Conservation (phyloP, 305 asterid genomes). For the Solanum hybrid region DNA sequence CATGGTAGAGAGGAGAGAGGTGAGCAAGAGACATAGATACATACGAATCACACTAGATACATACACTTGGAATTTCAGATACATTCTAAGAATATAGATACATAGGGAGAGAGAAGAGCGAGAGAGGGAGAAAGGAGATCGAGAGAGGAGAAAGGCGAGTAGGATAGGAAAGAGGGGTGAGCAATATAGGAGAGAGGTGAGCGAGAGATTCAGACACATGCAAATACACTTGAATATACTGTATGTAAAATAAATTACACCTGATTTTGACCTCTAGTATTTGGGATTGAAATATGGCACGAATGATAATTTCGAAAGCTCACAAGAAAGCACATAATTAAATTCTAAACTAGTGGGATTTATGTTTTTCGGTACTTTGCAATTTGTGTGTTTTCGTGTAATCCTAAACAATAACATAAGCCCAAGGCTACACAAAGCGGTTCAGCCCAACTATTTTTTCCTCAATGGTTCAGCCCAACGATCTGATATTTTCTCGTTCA, state of each 20-base stretch:
- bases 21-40: not conserved
- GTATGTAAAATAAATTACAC: not conserved
- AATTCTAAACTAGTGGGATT: no score
- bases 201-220: no score
- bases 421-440: not conserved
- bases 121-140: not conserved
- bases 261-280: not conserved
- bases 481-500: not conserved
- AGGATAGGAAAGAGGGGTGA: not conserved
- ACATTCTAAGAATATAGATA: no score
- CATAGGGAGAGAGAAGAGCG: not conserved
- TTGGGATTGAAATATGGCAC: not conserved
- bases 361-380: not conserved
- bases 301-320: not conserved
- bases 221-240: no score
- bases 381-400: not conserved
- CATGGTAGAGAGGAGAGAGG: fast-evolving
- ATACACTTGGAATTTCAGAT: no score
- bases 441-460: not conserved
- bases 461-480: not conserved
- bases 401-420: not conserved
- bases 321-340: not conserved
- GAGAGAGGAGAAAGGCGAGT: not conserved
- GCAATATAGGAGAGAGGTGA: not conserved
- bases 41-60: no score